A percentile compares a stretch with the other conserved stretches of the same genome.
Evolutionary conservation across 257 asterid genomes (phyloP).

Genomic region (Anisodus tanguticus): DNA sequence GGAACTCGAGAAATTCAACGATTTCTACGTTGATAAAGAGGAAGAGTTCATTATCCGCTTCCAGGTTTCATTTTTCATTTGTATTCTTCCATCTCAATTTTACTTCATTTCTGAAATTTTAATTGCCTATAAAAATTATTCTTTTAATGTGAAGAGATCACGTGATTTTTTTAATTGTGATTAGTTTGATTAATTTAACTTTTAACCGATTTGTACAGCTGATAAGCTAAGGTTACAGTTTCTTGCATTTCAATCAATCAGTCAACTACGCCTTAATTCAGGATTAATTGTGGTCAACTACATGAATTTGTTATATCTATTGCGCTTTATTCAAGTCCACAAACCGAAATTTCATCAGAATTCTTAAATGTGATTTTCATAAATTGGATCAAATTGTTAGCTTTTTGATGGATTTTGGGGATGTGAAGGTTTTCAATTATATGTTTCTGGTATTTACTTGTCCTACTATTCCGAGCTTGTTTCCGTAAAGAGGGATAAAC

Average conservation of each 20-base stretch:
- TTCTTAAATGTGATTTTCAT: not conserved
- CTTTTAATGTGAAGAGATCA: not conserved
- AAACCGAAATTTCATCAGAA: not conserved
- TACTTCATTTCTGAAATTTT: not conserved
- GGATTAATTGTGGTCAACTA: constrained; percentile 5
- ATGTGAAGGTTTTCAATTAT: not conserved
- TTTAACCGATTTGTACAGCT: not conserved
- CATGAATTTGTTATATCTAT: not conserved
- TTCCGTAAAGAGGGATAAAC: not conserved
- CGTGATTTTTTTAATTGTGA: not conserved
- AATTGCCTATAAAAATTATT: not conserved
- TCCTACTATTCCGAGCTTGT: not conserved
- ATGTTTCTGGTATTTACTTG: not conserved
- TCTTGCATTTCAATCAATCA: not conserved
- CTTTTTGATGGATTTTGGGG: not conserved
- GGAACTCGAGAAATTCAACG: constrained; percentile 87
- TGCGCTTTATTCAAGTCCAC: not conserved
- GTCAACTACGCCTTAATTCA: not conserved
- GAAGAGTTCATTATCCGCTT: constrained; percentile 81
- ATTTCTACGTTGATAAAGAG: constrained; percentile 96
- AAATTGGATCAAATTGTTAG: not conserved
- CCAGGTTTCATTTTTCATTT: constrained; percentile 53
- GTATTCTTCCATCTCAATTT: not conserved
- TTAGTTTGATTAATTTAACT: not conserved
- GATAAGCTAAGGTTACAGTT: not conserved